phyloP scores from a whole-genome alignment of 2,329 filamentous ascomycete species.

The Calycina herbarum region DNA sequence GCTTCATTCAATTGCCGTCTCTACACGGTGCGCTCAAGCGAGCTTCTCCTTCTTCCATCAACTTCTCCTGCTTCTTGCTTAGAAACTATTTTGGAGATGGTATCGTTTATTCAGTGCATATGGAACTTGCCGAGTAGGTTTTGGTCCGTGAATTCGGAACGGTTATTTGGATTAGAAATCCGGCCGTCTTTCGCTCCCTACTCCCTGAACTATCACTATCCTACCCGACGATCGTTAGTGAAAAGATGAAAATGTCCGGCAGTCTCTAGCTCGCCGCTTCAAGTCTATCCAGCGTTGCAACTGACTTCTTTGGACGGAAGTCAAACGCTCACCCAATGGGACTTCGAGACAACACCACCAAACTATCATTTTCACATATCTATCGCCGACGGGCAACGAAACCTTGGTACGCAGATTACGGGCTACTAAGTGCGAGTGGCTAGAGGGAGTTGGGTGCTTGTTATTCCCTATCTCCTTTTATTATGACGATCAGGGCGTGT shows the following conservation, averaged over 20 bases:
- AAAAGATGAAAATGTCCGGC: not conserved
- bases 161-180: not conserved
- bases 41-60: not conserved
- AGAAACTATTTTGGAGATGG: not conserved
- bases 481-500: not conserved
- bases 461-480: not conserved
- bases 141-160: not conserved
- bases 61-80: conserved; percentile 2
- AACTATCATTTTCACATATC: not conserved
- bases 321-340: not conserved
- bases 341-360: not conserved
- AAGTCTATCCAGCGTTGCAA: too few relatives aligned
- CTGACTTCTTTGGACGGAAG: not conserved
- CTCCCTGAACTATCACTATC: too few relatives aligned
- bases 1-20: not conserved
- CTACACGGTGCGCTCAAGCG: not conserved
- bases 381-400: not conserved
- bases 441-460: not conserved
- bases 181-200: not conserved
- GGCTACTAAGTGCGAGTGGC: conserved; percentile 1
- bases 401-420: not conserved
- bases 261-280: not conserved
- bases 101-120: not conserved
- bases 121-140: conserved; percentile 2
- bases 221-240: too few relatives aligned